A percentile compares a stretch with the other conserved stretches of the same genome.
Conservation (phyloP, 129 eudicot species). For the Oenanthe sinensis region DNA sequence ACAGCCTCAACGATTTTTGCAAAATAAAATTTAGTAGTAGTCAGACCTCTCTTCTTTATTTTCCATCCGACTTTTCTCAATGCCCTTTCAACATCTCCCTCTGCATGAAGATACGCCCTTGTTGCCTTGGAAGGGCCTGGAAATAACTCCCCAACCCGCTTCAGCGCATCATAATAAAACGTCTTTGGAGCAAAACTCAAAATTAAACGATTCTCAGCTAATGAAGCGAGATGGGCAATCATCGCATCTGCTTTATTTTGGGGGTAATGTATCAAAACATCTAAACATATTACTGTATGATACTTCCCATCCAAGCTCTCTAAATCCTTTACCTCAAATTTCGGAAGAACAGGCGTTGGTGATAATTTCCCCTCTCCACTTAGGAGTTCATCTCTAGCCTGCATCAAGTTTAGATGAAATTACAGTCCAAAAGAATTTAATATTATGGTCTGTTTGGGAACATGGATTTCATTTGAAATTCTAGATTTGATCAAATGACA, state of each 20-base stretch:
- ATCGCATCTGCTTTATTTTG: conserved; percentile 92
- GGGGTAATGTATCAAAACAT: conserved; percentile 93
- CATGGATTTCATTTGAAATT: no score
- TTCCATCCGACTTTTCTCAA: conserved; percentile 87
- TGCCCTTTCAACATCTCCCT: conserved; percentile 92
- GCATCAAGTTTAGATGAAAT: conserved; percentile 14
- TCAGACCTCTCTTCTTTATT: conserved; percentile 68
- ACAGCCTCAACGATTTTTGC: conserved; percentile 70
- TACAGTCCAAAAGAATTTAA: not conserved
- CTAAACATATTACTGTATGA: conserved; percentile 81
- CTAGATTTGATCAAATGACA: no score
- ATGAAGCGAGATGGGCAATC: conserved; percentile 92
- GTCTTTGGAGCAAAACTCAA: conserved; percentile 96
- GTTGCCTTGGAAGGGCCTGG: conserved; percentile 99
- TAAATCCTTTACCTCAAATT: conserved; percentile 85
- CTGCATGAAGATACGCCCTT: conserved; percentile 93
- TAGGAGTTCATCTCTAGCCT: conserved; percentile 73
- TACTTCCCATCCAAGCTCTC: conserved; percentile 85
- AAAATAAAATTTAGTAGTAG: conserved; percentile 88
- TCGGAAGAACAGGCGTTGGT: conserved; percentile 46
- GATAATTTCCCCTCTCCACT: conserved; percentile 34
- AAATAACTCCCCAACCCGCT: conserved; percentile 92
- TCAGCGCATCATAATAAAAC: conserved; percentile 61
- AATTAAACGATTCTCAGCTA: conserved; percentile 74
- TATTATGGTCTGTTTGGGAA: no score